Conservation (phyloP, 768 basidiomycete species). For the Boletus vinaceobasis region DNA sequence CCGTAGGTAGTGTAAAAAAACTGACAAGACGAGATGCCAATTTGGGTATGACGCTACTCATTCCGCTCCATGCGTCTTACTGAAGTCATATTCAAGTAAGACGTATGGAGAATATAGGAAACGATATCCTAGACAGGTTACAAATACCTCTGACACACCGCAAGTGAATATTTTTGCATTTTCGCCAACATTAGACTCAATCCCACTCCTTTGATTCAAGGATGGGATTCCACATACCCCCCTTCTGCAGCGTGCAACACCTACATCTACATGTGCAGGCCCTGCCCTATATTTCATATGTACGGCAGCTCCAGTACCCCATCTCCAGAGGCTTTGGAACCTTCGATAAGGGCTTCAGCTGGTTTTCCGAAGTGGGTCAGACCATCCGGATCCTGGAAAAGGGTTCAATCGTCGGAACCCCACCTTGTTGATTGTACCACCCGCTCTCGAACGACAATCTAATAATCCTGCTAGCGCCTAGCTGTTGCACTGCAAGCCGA, state of each 20-base stretch:
- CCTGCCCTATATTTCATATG: conserved; percentile 53
- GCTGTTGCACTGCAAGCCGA: background rate
- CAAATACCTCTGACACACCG: conserved; percentile 41
- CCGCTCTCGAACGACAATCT: background rate
- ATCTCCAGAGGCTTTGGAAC: conserved; percentile 36
- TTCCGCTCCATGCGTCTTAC: conserved; percentile 18
- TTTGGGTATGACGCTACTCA: conserved; percentile 41
- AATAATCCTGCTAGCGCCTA: background rate
- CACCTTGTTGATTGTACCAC: conserved; percentile 40
- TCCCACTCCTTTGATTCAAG: conserved; percentile 33
- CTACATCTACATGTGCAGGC: conserved; percentile 74
- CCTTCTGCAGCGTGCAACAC: conserved; percentile 69
- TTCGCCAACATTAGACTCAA: background rate
- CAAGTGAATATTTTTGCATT: conserved; percentile 36
- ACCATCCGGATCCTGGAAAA: conserved; percentile 56
- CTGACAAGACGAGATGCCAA: conserved; percentile 43
- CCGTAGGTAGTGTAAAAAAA: conserved; percentile 52
- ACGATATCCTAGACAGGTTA: conserved; percentile 47
- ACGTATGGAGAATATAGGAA: conserved; percentile 50
- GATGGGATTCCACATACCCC: conserved; percentile 81
- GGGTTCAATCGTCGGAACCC: conserved; percentile 46
- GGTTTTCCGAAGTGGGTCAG: conserved; percentile 69
- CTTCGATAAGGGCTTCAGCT: conserved; percentile 62
- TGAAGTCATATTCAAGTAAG: conserved; percentile 34
- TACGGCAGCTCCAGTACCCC: conserved; percentile 47